A percentile compares a stretch with the other conserved stretches of the same genome.
phyloP scores from a whole-genome alignment of 306 rosid genomes.

The Astragalus membranaceus region DNA sequence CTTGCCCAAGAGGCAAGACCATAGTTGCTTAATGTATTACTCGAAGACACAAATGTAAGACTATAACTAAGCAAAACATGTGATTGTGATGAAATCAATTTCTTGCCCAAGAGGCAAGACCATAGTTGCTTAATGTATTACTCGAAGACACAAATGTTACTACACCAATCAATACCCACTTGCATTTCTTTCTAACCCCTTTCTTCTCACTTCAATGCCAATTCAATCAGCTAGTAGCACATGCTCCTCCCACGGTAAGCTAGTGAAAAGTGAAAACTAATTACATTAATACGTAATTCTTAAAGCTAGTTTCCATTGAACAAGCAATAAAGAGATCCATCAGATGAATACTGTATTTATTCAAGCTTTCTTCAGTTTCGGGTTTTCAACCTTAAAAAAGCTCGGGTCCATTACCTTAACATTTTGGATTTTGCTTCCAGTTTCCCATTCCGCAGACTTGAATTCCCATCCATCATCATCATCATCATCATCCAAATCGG shows the following conservation, averaged over 20 bases:
- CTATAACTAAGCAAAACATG: not conserved
- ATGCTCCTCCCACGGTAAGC: constrained; percentile 24
- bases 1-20: not conserved
- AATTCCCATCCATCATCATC: constrained; percentile 90
- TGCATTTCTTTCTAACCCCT: constrained; percentile 13
- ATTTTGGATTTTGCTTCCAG: constrained; percentile 24
- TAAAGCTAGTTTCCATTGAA: not conserved
- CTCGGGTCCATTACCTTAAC: constrained; percentile 20
- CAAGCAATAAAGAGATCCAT: not conserved
- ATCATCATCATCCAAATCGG: constrained; percentile 31
- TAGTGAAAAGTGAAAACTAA: not conserved
- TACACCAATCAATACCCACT: constrained; percentile 34
- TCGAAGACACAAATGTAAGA: not conserved
- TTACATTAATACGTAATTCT: not conserved
- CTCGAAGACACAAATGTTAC: not conserved
- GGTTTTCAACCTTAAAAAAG: too few relatives aligned
- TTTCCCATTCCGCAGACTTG: constrained; percentile 60
- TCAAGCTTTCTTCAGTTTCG: too few relatives aligned
- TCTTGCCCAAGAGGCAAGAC: not conserved
- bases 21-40: not conserved
- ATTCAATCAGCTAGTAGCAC: constrained; percentile 18
- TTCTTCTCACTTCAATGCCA: constrained; percentile 3
- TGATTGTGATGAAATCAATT: constrained; percentile 2
- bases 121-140: not conserved
- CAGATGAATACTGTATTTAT: not conserved